Evolutionary conservation across 495 filamentous ascomycete species (phyloP).

Genomic region (Haplographium delicatum): DNA sequence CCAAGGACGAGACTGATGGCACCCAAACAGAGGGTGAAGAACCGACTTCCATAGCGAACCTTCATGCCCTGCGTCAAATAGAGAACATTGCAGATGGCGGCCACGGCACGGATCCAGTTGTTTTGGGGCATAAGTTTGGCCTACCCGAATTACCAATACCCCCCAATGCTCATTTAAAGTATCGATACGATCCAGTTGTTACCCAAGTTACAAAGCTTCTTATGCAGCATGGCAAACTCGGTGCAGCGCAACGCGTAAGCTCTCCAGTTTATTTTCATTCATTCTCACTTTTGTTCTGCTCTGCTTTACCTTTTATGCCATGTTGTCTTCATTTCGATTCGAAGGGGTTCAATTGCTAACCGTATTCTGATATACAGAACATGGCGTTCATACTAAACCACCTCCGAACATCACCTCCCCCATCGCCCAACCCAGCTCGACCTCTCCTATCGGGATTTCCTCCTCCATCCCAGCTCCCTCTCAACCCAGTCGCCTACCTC

Average conservation of each 20-base stretch:
- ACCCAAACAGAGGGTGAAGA: conserved; percentile 15
- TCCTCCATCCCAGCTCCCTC: conserved; percentile 64
- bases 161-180: conserved; percentile 55
- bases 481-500: conserved; percentile 74
- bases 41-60: conserved; percentile 21
- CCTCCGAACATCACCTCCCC: conserved; percentile 79
- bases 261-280: conserved; percentile 19
- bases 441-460: conserved; percentile 71
- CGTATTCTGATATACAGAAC: conserved; percentile 47
- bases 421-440: conserved; percentile 57
- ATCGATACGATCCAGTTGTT: conserved; percentile 77
- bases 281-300: conserved; percentile 11
- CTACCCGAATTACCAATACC: conserved; percentile 62
- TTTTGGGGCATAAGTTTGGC: conserved; percentile 65
- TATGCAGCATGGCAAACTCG: conserved; percentile 85
- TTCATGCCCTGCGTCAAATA: conserved; percentile 20
- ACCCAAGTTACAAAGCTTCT: conserved; percentile 82
- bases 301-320: not conserved
- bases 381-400: conserved; percentile 79
- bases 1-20: conserved; percentile 48
- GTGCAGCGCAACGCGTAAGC: conserved; percentile 73
- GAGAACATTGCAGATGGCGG: conserved; percentile 21
- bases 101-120: conserved; percentile 24
- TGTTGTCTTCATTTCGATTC: too few species aligned
- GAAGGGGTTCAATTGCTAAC: not conserved